Conservation (phyloP, 2,329 filamentous ascomycete species). For the Talaromyces rugulosus region DNA sequence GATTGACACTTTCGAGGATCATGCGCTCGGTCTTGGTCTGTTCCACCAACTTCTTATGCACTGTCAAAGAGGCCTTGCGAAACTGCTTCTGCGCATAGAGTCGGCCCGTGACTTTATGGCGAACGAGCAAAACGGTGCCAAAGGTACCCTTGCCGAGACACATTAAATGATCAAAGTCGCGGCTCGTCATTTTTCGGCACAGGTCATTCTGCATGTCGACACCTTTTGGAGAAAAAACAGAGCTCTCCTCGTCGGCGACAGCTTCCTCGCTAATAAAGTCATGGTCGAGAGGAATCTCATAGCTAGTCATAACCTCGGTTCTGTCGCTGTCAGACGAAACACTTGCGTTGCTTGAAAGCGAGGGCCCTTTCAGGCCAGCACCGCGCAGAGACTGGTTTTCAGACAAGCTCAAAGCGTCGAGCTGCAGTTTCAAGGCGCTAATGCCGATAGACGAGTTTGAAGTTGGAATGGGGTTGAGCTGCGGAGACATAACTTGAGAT, state of each 20-base stretch:
- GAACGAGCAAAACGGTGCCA: constrained; percentile 89
- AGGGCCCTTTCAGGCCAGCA: constrained; percentile 44
- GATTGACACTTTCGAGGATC: constrained; percentile 92
- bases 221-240: constrained; percentile 50
- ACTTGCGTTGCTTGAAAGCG: constrained; percentile 54
- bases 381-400: constrained; percentile 55
- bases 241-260: constrained; percentile 26
- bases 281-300: constrained; percentile 77
- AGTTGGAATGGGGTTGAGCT: constrained; percentile 24
- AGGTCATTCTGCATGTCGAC: constrained; percentile 50
- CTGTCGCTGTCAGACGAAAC: constrained; percentile 59
- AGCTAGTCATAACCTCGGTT: constrained; percentile 72
- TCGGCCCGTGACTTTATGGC: constrained; percentile 79
- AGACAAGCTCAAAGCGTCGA: constrained; percentile 71
- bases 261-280: constrained; percentile 72
- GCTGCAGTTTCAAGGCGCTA: constrained; percentile 73
- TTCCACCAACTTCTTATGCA: constrained; percentile 93
- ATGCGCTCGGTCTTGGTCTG: constrained; percentile 96
- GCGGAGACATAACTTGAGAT: constrained; percentile 30
- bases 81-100: constrained; percentile 98
- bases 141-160: constrained; percentile 96
- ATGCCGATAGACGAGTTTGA: constrained; percentile 62
- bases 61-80: constrained; percentile 90
- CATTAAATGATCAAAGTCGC: constrained; percentile 84
- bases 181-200: constrained; percentile 79